Percentiles rank a stretch among this genome's conserved stretches.
Evolutionary conservation across 2,329 filamentous ascomycete species (phyloP).

Genomic region (Hymenoscyphus infarciens): DNA sequence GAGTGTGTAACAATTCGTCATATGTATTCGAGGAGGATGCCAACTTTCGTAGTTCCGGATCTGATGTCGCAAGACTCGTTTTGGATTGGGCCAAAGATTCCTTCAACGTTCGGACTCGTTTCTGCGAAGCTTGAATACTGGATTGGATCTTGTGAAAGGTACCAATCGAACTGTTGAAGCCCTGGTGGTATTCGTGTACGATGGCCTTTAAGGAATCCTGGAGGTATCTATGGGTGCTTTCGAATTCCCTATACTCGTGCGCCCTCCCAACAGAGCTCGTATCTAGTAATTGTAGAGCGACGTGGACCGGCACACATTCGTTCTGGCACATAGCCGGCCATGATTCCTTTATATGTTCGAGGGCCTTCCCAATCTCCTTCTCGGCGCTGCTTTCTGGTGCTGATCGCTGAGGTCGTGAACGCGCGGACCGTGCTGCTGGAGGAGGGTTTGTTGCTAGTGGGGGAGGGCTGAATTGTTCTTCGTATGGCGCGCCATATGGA

Average conservation of each 20-base stretch:
- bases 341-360: constrained; percentile 80
- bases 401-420: constrained; percentile 22
- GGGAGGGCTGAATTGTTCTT: constrained; percentile 30
- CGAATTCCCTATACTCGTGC: constrained; percentile 81
- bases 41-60: constrained; percentile 86
- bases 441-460: constrained; percentile 23
- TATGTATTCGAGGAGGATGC: constrained; percentile 86
- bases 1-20: constrained; percentile 79
- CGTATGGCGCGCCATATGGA: constrained; percentile 31
- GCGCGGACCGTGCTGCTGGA: constrained; percentile 19
- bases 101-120: constrained; percentile 76
- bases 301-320: constrained; percentile 87
- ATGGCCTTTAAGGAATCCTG: constrained; percentile 90
- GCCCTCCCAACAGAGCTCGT: constrained; percentile 89
- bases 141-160: constrained; percentile 98
- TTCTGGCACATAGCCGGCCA: constrained; percentile 90
- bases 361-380: constrained; percentile 44
- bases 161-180: constrained; percentile 98
- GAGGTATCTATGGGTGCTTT: constrained; percentile 79
- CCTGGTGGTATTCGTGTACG: constrained; percentile 97
- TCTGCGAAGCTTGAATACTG: constrained; percentile 85
- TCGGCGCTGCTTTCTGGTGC: constrained; percentile 32
- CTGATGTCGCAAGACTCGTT: constrained; percentile 74
- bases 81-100: constrained; percentile 80
- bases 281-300: constrained; percentile 93